Evolutionary conservation across 2,329 filamentous ascomycete genomes (phyloP).

Genomic region (Penicillium sp.): DNA sequence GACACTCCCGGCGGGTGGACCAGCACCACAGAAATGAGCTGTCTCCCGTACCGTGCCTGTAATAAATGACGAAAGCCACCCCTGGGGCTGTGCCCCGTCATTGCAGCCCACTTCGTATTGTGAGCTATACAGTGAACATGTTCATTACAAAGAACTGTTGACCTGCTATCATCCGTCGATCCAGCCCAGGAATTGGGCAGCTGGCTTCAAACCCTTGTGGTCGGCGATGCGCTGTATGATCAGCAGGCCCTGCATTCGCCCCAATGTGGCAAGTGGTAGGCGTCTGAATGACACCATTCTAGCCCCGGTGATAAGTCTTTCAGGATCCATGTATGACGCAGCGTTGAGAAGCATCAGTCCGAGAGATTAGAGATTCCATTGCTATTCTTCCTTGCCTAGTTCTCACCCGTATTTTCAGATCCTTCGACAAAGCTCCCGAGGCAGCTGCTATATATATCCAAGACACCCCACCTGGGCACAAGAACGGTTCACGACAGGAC

Average conservation of each 20-base stretch:
- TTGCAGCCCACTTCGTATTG: not conserved
- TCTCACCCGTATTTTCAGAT: not conserved
- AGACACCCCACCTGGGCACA: not conserved
- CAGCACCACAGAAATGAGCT: not conserved
- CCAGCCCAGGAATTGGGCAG: not conserved
- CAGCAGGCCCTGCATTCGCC: not conserved
- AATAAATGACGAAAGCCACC: not conserved
- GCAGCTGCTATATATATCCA: not conserved
- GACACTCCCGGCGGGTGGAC: conserved; percentile 11
- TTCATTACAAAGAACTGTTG: not conserved
- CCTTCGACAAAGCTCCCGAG: not conserved
- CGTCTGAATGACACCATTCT: not conserved
- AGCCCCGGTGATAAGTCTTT: not conserved
- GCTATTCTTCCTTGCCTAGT: not conserved
- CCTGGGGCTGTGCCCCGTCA: not conserved
- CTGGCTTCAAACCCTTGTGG: not conserved
- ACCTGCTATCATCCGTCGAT: not conserved
- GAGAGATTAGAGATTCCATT: not conserved
- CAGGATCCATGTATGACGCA: not conserved
- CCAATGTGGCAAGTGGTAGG: not conserved
- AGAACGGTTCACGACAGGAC: too few species aligned
- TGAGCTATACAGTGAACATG: not conserved
- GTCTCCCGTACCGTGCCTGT: not conserved
- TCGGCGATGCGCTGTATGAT: not conserved
- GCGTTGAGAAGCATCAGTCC: not conserved